Base-by-base conservation (phyloP, 495 filamentous ascomycete genomes). In the Aspergillus saccharolyticus region DNA sequence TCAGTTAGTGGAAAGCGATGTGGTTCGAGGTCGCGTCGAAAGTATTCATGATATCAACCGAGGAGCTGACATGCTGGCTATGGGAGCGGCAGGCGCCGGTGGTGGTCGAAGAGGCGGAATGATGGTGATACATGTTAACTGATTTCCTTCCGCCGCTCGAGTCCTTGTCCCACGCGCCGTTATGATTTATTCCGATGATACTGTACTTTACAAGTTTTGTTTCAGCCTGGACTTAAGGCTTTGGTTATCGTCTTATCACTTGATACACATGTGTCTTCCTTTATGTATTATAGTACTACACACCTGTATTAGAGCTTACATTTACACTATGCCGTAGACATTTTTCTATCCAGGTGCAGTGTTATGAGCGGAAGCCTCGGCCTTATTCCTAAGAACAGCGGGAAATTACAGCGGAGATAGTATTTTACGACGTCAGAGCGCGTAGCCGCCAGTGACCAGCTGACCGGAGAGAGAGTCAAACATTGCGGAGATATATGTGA, bases 51-150 rank as follows among this genome's bases (percentile, higher is more conserved):
- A 75, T 59, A 44, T 78, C 18, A 50, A 63, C 9, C 51, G 64
- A 50, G 70, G 70, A 3, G 65, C 59, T 7, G 62, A 68, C 25
- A 59, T 69, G 21, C 57, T 77, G 17, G 62, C 63, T 21, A 61
- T 62, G n/a, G 65, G 60, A 14, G 69, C 66, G 17, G 66, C 66
- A 25, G 66, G 63, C 30, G 63, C 65, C 9, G 65, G 63, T 17
- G 68, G 63, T 17, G 58, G 56, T 42, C 58, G 64, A 49, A 59
- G 57, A 14, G 69, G 72, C 30, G 65, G 56, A 1, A 74, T 75
- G 64, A 62, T 70, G 55, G 73, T 76, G 16, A 58, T 78, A 42
- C 59, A 65, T 0, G 66, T 75, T 52, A 73, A 75, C 56, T 46
- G 51, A 45, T 42, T n/a, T n/a, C n/a, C n/a, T n/a, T n/a, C n/a